Conservation (phyloP, 2,329 filamentous ascomycete species). For the Diaporthe citri region DNA sequence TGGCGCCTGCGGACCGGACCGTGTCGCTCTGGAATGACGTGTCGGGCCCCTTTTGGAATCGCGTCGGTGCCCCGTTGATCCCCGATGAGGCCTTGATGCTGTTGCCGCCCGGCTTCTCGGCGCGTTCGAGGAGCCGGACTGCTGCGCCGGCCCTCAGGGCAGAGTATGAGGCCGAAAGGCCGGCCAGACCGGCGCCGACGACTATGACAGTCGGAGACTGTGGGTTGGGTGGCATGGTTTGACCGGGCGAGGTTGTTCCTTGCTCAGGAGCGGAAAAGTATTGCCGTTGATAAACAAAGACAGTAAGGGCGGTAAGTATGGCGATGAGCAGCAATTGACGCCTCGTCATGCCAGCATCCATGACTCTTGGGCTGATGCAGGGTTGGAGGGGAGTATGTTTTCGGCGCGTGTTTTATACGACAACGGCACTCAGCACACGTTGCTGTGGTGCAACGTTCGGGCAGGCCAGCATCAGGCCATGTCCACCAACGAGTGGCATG, state of each 20-base stretch:
- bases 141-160: conserved; percentile 64
- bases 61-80: conserved; percentile 73
- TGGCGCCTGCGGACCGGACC: conserved; percentile 65
- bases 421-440: neutral
- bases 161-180: conserved; percentile 69
- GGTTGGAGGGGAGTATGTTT: neutral
- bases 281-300: conserved; percentile 31
- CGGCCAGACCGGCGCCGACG: conserved; percentile 75
- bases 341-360: conserved; percentile 44
- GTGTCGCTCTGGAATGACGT: conserved; percentile 67
- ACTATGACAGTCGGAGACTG: conserved; percentile 62
- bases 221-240: conserved; percentile 36
- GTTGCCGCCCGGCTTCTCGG: conserved; percentile 72
- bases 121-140: conserved; percentile 71
- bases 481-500: conserved; percentile 29
- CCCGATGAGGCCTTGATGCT: conserved; percentile 76
- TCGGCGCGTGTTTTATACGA: conserved; percentile 19
- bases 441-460: neutral
- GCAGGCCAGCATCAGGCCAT: conserved; percentile 36
- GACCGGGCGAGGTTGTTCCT: neutral
- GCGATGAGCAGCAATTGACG: conserved; percentile 35
- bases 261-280: neutral
- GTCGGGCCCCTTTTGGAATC: conserved; percentile 61
- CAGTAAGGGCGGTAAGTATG: conserved; percentile 31
- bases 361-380: neutral